These are phyloP conservation scores for Neophaeococcomyces mojaviensis DNA, from an alignment of 2,329 filamentous ascomycete species.

Conservation along the genomic window DNA sequence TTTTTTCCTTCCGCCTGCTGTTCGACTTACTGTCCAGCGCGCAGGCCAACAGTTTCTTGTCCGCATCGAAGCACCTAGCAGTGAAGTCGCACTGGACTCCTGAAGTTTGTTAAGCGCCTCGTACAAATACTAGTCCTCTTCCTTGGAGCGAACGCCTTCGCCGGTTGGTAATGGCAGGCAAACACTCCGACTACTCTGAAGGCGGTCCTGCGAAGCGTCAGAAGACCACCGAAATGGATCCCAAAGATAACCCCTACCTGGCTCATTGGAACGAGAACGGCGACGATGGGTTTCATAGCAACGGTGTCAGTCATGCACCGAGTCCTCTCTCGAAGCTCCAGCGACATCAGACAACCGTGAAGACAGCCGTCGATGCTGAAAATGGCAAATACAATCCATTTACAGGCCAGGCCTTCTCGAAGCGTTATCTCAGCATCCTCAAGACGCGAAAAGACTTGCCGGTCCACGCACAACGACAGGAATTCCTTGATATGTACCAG, in stretches of 20 bases:
- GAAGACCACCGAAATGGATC: conserved; percentile 46
- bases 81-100: no score
- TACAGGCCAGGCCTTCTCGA: conserved; percentile 67
- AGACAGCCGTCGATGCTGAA: conserved; percentile 66
- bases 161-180: conserved; percentile 20
- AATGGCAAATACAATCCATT: conserved; percentile 79
- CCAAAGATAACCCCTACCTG: conserved; percentile 73
- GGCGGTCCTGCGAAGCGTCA: conserved; percentile 47
- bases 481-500: conserved; percentile 91
- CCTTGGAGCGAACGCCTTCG: no score
- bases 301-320: conserved; percentile 29
- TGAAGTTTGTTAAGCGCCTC: no score
- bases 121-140: no score
- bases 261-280: conserved; percentile 69
- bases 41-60: no score
- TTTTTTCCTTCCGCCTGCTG: no score
- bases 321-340: conserved; percentile 59
- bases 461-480: conserved; percentile 84
- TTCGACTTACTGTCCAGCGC: no score
- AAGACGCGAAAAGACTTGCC: conserved; percentile 76
- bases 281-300: conserved; percentile 5
- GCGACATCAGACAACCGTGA: conserved; percentile 72
- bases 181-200: conserved; percentile 23
- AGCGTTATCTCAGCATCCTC: conserved; percentile 84
- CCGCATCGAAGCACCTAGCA: no score